Percentiles rank a stretch among this genome's conserved stretches.
Conservation (phyloP, 352 stramenopile species). For the Phytophthora syringae region DNA sequence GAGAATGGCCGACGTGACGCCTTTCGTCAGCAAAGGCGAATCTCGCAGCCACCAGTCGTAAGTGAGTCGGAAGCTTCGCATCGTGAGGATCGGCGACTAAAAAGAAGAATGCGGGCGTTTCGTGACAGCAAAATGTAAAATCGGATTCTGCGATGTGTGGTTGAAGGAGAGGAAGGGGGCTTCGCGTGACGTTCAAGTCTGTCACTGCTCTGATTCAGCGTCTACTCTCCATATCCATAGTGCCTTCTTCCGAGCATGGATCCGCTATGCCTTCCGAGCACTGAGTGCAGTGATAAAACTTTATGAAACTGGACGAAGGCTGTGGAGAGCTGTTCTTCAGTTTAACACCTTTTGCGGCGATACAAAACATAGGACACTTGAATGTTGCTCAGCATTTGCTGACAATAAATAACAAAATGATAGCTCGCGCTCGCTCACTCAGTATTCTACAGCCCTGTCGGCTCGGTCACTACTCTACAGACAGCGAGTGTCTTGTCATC, state of each 20-base stretch:
- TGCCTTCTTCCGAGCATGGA: too few species aligned
- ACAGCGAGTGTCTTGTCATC: conserved; percentile 6
- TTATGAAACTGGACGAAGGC: too few species aligned
- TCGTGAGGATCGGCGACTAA: too few species aligned
- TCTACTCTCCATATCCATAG: too few species aligned
- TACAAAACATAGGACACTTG: conserved; percentile 1
- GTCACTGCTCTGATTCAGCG: too few species aligned
- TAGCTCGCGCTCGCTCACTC: conserved; percentile 7
- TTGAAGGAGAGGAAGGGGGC: conserved; percentile 24
- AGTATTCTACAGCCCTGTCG: conserved; percentile 19
- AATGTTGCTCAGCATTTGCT: conserved; percentile 10
- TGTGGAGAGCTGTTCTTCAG: too few species aligned
- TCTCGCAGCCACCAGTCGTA: conserved; percentile 65
- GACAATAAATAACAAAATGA: conserved; percentile 43
- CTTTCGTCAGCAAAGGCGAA: conserved; percentile 73
- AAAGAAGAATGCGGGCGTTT: conserved; percentile 28
- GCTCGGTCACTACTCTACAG: conserved; percentile 35
- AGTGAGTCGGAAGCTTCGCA: conserved; percentile 48
- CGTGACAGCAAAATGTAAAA: too few species aligned
- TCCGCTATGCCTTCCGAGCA: too few species aligned
- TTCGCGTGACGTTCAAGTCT: conserved; percentile 22
- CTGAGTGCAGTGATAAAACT: too few species aligned
- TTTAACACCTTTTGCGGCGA: too few species aligned
- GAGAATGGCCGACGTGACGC: conserved; percentile 65
- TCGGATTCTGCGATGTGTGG: conserved; percentile 39